Base-by-base conservation (phyloP, 2,329 filamentous ascomycete genomes). In the Ophiocordyceps unilateralis region DNA sequence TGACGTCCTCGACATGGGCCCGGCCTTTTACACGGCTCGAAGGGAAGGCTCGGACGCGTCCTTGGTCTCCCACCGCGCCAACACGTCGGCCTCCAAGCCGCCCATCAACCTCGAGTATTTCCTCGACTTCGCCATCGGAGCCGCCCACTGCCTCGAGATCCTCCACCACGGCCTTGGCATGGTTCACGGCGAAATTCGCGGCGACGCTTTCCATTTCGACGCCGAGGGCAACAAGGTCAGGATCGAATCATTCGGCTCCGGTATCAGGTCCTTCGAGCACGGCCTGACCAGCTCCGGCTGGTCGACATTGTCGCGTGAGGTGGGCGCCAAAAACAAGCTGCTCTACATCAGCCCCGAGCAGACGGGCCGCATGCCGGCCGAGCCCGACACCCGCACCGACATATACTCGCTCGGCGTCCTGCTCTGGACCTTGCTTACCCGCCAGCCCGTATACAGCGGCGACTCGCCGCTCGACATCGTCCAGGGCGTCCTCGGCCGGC, bases 291-390 rank as follows among this genome's bases (percentile, higher is more conserved):
- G 84, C 53, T 81, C 83, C 19, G 87, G 87, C 28, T 96, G 89
- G 89, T 83, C 81, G 11, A 74, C 74, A 1, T 64, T 95, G 10
- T 89, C 84, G 12, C 81, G 82, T 46, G 84, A 95, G 57, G 63
- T 87, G 8, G 88, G 88, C 2, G 84, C 87, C 36, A 87, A 86
- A 61, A 81, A 88, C 55, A 94, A 93, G 60, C 68, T 96, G 19
- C 77, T 88, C 42, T 95, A 86, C 56, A 93, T 95, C 56, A 89
- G 87, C 40, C 88, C 89, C 0, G 89, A 96, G 57, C 89, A 95
- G 65, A 95, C 89, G 2, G 89, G 89, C 14, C 79, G 89, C 19
- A 82, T 95, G 73, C 84, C 87, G 3, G 86, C 84, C 4, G 88
- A 95, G 58, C 89, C 89, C 1, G 89, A 95, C 60, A 84, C 76